Evolutionary conservation across 1,139 yeast species (phyloP).

Genomic region (Suhomyces yuchorum): DNA sequence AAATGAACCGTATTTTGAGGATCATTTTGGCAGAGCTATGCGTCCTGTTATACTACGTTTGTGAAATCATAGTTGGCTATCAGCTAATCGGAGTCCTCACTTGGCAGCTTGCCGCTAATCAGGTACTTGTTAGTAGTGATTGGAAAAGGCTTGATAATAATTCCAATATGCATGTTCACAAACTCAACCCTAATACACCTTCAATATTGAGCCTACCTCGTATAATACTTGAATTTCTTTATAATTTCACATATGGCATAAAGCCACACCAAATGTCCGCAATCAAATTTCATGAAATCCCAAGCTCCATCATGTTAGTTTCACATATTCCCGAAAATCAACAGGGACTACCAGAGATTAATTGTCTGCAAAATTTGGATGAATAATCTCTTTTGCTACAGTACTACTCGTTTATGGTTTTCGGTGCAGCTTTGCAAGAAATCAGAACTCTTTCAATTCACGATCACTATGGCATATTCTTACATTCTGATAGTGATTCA

Average conservation of each 20-base stretch:
- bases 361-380: neutral
- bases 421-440: neutral
- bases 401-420: neutral
- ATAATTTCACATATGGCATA: constrained; percentile 1
- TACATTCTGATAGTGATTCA: neutral
- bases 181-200: no score
- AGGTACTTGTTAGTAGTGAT: neutral
- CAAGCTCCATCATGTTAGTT: constrained; percentile 7
- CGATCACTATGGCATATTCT: neutral
- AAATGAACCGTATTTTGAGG: neutral
- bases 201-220: neutral
- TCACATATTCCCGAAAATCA: neutral
- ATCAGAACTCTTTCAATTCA: neutral
- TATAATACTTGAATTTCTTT: neutral
- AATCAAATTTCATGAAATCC: constrained; percentile 2
- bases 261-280: neutral
- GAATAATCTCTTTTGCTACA: neutral
- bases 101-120: neutral
- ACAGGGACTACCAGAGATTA: neutral
- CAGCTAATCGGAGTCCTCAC: neutral
- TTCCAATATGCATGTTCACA: neutral
- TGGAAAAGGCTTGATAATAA: neutral
- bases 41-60: neutral
- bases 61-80: neutral
- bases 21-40: neutral